These are phyloP conservation scores for Novymonas esmeraldas DNA, from an alignment of 208 protist species.

Conservation along the genomic window DNA sequence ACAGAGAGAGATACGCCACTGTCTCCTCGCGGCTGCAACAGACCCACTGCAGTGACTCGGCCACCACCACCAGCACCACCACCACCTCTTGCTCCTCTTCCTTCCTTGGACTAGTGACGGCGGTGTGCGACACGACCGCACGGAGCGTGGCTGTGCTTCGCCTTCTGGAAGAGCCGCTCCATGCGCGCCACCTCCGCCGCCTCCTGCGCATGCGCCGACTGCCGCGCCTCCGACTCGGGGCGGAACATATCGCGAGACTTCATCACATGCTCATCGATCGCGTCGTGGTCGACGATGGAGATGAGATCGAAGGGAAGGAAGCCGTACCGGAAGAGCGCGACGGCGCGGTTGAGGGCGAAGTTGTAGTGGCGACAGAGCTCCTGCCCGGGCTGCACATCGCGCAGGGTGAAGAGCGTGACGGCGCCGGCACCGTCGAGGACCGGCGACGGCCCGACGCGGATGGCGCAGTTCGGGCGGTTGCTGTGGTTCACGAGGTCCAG, in stretches of 20 bases:
- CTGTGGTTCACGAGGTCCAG: conserved; percentile 90
- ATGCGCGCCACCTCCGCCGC: conserved; percentile 57
- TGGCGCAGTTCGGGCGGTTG: conserved; percentile 82
- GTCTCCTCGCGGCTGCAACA: no score
- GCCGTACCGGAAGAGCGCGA: conserved; percentile 89
- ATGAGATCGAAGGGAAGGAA: conserved; percentile 92
- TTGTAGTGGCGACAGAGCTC: conserved; percentile 94
- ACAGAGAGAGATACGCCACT: neutral
- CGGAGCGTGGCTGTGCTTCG: conserved; percentile 21
- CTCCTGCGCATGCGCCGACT: conserved; percentile 31
- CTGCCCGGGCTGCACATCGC: conserved; percentile 66
- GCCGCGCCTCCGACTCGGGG: conserved; percentile 60
- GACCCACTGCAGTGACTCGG: neutral
- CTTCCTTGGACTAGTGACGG: no score
- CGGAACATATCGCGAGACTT: conserved; percentile 65
- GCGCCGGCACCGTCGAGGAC: conserved; percentile 53
- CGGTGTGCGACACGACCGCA: conserved; percentile 27
- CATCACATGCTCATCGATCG: conserved; percentile 69
- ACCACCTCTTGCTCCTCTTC: no score
- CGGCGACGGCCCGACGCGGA: conserved; percentile 66
- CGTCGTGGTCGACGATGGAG: conserved; percentile 86
- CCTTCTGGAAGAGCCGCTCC: conserved; percentile 74
- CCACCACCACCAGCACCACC: neutral
- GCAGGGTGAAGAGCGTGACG: conserved; percentile 80
- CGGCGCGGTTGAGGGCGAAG: conserved; percentile 80